phyloP scores from a whole-genome alignment of 257 asterid species.

The Forsythia suspensa region DNA sequence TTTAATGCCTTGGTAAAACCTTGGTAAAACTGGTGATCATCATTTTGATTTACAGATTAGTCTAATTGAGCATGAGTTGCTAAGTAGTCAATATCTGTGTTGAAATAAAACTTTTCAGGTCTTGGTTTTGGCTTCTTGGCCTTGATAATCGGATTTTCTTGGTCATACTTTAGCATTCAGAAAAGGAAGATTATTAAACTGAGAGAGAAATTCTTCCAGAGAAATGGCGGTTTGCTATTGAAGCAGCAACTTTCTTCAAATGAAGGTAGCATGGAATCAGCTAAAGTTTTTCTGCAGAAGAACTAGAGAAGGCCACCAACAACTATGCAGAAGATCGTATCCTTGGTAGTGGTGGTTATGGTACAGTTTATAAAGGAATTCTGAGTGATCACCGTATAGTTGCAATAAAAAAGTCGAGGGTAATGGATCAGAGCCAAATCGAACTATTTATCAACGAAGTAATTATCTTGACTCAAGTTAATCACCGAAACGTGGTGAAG shows the following conservation, averaged over 20 bases:
- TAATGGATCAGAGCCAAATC: constrained; percentile 55
- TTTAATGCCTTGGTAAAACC: neutral
- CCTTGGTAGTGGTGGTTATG: constrained; percentile 76
- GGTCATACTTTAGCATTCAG: constrained; percentile 55
- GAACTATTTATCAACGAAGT: constrained; percentile 82
- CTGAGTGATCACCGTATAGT: constrained; percentile 47
- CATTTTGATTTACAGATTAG: neutral
- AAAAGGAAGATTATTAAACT: constrained; percentile 42
- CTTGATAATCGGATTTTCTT: constrained; percentile 39
- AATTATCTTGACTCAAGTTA: constrained; percentile 67
- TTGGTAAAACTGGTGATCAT: too few species aligned
- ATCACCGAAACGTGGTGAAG: constrained; percentile 72
- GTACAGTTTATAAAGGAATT: constrained; percentile 68
- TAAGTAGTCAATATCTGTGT: neutral
- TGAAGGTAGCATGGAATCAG: constrained; percentile 46
- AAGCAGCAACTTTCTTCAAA: constrained; percentile 53
- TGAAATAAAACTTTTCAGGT: constrained; percentile 35
- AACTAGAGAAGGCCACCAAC: constrained; percentile 55
- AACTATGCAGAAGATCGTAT: constrained; percentile 54
- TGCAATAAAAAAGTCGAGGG: constrained; percentile 66
- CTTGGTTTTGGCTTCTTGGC: constrained; percentile 61
- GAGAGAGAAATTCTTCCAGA: constrained; percentile 66
- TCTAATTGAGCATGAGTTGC: neutral
- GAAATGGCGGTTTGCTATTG: constrained; percentile 69
- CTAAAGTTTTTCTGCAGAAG: constrained; percentile 60